Conservation (phyloP, 1,284 basidiomycete genomes). For the Volvariella surrecta region DNA sequence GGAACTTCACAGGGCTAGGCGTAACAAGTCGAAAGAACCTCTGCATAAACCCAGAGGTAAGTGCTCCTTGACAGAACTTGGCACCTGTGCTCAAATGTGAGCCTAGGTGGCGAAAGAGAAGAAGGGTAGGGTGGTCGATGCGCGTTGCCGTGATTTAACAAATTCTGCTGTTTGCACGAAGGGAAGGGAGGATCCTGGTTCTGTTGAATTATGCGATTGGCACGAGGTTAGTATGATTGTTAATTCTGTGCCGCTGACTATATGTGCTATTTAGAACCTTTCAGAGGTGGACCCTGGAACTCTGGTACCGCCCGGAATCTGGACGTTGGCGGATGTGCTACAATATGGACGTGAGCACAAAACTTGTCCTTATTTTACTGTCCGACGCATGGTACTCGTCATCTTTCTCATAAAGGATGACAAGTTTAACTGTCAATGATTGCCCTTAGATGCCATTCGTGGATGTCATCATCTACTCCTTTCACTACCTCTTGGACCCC, state of each 20-base stretch:
- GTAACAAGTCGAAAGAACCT: slow-evolving; percentile 95
- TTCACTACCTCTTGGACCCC: slow-evolving; percentile 97
- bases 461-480: slow-evolving; percentile 97
- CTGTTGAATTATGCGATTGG: slow-evolving; percentile 89
- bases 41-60: slow-evolving; percentile 91
- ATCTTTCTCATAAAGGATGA: neutral
- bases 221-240: slow-evolving; percentile 68
- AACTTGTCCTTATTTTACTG: slow-evolving; percentile 94
- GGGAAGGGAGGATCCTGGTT: slow-evolving; percentile 83
- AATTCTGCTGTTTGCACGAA: slow-evolving; percentile 82
- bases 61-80: slow-evolving; percentile 16
- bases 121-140: slow-evolving; percentile 97
- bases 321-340: slow-evolving; percentile 91
- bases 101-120: slow-evolving; percentile 88
- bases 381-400: slow-evolving; percentile 82
- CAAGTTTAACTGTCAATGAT: slow-evolving; percentile 1
- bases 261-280: slow-evolving; percentile 23
- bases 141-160: slow-evolving; percentile 93
- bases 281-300: slow-evolving; percentile 76
- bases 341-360: slow-evolving; percentile 83
- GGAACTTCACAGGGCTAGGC: slow-evolving; percentile 83
- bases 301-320: slow-evolving; percentile 83
- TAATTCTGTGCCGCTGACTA: slow-evolving; percentile 3
- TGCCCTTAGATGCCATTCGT: slow-evolving; percentile 81
- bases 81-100: slow-evolving; percentile 1